Evolutionary conservation across 495 filamentous ascomycete genomes (phyloP).

Genomic region (Lentithecium fluviatile): DNA sequence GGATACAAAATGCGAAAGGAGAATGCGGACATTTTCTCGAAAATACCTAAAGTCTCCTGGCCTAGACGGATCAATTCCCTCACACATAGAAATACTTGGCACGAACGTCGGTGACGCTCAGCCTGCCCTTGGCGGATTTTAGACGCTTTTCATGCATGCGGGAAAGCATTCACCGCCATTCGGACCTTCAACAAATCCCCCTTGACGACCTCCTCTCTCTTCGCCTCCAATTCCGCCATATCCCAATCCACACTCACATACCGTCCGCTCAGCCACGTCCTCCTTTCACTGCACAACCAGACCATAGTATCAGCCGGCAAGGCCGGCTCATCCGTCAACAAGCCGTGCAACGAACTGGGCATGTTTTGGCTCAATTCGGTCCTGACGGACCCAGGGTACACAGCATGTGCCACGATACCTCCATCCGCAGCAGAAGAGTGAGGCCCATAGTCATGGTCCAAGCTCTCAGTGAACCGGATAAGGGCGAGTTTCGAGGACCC

Average conservation of each 20-base stretch:
- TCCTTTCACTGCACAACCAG: slow-evolving; percentile 48
- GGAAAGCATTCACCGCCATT: slow-evolving; percentile 7
- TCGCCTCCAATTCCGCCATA: slow-evolving; percentile 30
- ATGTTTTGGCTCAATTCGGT: slow-evolving; percentile 44
- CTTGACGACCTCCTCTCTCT: slow-evolving; percentile 31
- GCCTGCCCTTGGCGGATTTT: no score
- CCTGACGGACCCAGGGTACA: slow-evolving; percentile 52
- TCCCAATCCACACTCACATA: slow-evolving; percentile 44
- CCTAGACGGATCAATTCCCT: no score
- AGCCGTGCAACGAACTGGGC: slow-evolving; percentile 17
- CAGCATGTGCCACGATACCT: slow-evolving; percentile 49
- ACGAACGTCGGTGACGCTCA: no score
- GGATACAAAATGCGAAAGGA: no score
- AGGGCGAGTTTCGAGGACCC: slow-evolving; percentile 51
- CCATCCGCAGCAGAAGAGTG: no score
- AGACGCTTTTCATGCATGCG: no score
- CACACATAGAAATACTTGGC: no score
- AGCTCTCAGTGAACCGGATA: slow-evolving; percentile 49
- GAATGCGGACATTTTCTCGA: no score
- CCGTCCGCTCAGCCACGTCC: slow-evolving; percentile 53
- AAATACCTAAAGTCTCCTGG: no score
- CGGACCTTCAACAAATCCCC: slow-evolving; percentile 32
- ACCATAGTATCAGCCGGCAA: slow-evolving; percentile 50
- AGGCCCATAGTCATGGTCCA: slow-evolving; percentile 44
- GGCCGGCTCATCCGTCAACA: slow-evolving; percentile 46